Percentiles rank a stretch among this genome's conserved stretches.
Conservation (phyloP, 768 basidiomycete species). For the Mycena amicta region DNA sequence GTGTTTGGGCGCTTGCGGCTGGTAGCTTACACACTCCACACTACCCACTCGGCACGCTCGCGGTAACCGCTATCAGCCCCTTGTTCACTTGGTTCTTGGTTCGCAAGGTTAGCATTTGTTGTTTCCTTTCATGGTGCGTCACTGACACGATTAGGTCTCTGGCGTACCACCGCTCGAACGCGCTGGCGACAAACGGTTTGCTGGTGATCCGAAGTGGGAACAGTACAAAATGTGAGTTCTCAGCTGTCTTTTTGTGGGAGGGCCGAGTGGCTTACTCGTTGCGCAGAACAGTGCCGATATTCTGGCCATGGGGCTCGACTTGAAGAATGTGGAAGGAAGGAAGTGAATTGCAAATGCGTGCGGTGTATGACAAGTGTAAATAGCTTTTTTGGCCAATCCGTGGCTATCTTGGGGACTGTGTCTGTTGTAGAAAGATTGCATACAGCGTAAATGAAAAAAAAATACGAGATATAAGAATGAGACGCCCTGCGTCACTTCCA, state of each 20-base stretch:
- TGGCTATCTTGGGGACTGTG: too few relatives aligned
- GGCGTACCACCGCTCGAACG: slow-evolving; percentile 74
- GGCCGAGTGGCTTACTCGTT: background rate
- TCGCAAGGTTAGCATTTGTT: slow-evolving; percentile 42
- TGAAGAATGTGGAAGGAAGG: background rate
- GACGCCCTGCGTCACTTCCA: too few relatives aligned
- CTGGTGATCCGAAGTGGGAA: slow-evolving; percentile 55
- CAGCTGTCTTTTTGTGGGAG: background rate
- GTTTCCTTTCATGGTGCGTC: slow-evolving; percentile 1
- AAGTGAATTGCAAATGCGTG: background rate
- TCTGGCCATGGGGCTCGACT: slow-evolving; percentile 47
- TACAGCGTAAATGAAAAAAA: too few relatives aligned
- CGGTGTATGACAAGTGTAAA: background rate
- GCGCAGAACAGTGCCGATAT: slow-evolving; percentile 43
- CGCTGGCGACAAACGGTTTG: slow-evolving; percentile 57
- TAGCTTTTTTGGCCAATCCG: too few relatives aligned
- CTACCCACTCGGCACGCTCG: slow-evolving; percentile 47
- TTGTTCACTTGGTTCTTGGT: slow-evolving; percentile 65
- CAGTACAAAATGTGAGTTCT: slow-evolving; percentile 56
- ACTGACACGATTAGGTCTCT: slow-evolving; percentile 43
- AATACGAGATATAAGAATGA: too few relatives aligned
- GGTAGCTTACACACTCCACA: slow-evolving; percentile 46
- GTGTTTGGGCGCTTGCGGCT: slow-evolving; percentile 62
- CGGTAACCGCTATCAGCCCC: slow-evolving; percentile 57
- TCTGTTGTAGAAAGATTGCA: too few relatives aligned